Conservation (phyloP, 2,329 filamentous ascomycete genomes). For the Colletotrichum sp. region DNA sequence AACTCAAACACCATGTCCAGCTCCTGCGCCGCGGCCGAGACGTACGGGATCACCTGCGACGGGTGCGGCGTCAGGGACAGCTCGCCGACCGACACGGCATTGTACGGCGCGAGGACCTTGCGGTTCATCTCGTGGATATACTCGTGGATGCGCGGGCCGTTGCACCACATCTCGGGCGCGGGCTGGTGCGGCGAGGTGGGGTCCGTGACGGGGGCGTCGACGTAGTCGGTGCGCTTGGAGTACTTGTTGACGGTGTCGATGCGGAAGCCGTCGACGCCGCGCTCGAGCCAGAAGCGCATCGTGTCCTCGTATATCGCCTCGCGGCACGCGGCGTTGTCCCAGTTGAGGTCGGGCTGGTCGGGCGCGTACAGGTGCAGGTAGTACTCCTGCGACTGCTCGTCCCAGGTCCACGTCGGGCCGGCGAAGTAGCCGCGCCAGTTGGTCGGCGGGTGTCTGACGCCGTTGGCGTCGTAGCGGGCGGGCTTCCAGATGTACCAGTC, state of each 20-base stretch:
- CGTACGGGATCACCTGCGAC: conserved; percentile 57
- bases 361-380: conserved; percentile 67
- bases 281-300: conserved; percentile 76
- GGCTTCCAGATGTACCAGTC: conserved; percentile 72
- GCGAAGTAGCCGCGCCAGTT: conserved; percentile 57
- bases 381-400: conserved; percentile 55
- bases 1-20: conserved; percentile 68
- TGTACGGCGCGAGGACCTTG: conserved; percentile 56
- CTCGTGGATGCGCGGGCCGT: conserved; percentile 66
- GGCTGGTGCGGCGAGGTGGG: conserved; percentile 42
- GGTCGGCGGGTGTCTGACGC: conserved; percentile 61
- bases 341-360: conserved; percentile 79
- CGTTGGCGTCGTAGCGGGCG: conserved; percentile 55
- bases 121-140: conserved; percentile 63
- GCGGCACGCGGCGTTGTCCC: conserved; percentile 70
- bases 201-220: conserved; percentile 53
- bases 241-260: conserved; percentile 74
- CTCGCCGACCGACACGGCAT: conserved; percentile 67
- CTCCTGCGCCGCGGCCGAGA: conserved; percentile 55
- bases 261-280: conserved; percentile 68
- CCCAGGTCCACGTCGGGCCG: conserved; percentile 56
- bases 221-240: conserved; percentile 62
- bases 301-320: conserved; percentile 69
- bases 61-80: conserved; percentile 60
- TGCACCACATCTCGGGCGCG: conserved; percentile 57